These are phyloP conservation scores for Pseudomonodictys pantanalensis DNA, from an alignment of 495 filamentous ascomycete species.

Conservation along the genomic window DNA sequence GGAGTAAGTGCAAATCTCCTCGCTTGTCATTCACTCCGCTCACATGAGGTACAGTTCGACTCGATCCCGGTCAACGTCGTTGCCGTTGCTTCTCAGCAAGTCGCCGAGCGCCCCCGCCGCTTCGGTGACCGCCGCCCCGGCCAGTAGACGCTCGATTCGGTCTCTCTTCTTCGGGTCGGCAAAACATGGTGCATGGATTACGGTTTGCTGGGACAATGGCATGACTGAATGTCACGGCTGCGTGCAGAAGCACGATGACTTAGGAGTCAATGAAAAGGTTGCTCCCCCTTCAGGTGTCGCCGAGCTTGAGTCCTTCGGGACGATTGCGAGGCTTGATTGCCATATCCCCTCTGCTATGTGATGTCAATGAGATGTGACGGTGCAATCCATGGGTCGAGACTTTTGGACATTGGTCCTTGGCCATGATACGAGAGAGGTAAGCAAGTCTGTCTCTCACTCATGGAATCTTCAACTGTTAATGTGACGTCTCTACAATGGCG, in stretches of 20 bases:
- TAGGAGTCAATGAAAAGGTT: constrained; percentile 23
- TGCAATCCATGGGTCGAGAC: background rate
- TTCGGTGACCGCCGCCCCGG: constrained; percentile 55
- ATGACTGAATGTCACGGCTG: background rate
- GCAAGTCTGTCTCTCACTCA: too few species aligned
- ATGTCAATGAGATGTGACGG: background rate
- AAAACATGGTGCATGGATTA: constrained; percentile 38
- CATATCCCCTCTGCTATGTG: constrained; percentile 47
- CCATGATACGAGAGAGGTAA: background rate
- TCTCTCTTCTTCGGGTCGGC: constrained; percentile 39
- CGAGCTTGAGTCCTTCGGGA: constrained; percentile 55
- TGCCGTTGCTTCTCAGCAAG: constrained; percentile 82
- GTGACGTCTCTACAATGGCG: too few species aligned
- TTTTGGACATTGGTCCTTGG: background rate
- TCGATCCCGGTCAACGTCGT: constrained; percentile 93
- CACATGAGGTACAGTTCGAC: constrained; percentile 68
- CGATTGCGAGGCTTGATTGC: constrained; percentile 86
- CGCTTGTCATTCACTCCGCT: background rate
- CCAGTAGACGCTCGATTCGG: constrained; percentile 35
- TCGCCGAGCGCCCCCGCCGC: constrained; percentile 69
- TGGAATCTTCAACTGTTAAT: too few species aligned
- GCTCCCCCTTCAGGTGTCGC: constrained; percentile 81
- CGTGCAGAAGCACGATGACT: constrained; percentile 3
- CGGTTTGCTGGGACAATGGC: constrained; percentile 7
- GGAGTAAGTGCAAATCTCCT: constrained; percentile 66